Percentiles rank a stretch among this genome's conserved stretches.
Evolutionary conservation across 768 basidiomycete genomes (phyloP).

Genomic region (Harrya chromipes): DNA sequence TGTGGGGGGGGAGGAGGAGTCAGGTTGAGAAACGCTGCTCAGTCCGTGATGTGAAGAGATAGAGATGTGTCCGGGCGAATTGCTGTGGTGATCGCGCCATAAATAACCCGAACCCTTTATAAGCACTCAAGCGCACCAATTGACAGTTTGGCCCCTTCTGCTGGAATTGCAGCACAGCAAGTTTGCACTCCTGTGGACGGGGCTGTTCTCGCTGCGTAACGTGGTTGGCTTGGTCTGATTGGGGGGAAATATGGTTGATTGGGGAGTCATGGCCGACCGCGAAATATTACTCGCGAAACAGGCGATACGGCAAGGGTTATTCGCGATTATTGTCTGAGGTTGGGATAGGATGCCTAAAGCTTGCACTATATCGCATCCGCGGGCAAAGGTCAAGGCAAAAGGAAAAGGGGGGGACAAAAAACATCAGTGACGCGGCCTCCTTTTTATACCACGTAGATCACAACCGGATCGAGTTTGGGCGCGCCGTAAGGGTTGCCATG

Average conservation of each 20-base stretch:
- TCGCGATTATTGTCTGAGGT: not conserved
- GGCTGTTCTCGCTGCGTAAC: conserved; percentile 11
- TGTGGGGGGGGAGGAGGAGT: not conserved
- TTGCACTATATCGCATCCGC: not conserved
- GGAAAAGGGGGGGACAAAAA: not conserved
- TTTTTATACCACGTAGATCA: conserved; percentile 10
- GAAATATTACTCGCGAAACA: not conserved
- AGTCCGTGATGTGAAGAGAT: not conserved
- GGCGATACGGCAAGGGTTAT: not conserved
- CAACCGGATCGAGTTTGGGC: conserved; percentile 2
- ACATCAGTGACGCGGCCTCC: not conserved
- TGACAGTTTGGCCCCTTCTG: not conserved
- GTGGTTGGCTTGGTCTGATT: conserved; percentile 4
- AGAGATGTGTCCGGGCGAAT: not conserved
- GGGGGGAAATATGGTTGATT: not conserved
- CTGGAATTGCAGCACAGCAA: conserved; percentile 17
- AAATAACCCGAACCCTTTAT: conserved; percentile 9
- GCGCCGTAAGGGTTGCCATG: conserved; percentile 15
- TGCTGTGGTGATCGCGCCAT: conserved; percentile 14
- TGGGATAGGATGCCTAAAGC: not conserved
- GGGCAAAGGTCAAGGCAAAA: not conserved
- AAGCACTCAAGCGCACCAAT: conserved; percentile 10
- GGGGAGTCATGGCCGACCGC: not conserved
- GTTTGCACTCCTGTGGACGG: conserved; percentile 14
- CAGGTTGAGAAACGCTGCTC: conserved; percentile 1